phyloP scores from a whole-genome alignment of 441 rosid species.

The Brassica balearica region DNA sequence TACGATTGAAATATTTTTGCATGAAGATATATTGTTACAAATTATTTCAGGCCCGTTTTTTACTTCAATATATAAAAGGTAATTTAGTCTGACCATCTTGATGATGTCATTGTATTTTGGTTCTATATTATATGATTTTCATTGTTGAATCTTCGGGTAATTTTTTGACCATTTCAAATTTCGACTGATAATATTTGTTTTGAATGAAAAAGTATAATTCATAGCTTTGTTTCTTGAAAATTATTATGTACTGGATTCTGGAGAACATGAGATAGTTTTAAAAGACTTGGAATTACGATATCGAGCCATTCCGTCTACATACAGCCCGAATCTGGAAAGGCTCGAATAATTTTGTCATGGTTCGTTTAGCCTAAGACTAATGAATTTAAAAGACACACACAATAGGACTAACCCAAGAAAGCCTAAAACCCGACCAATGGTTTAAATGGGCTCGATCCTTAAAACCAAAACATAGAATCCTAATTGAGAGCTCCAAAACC shows the following conservation, averaged over 20 bases:
- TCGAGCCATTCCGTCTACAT: neutral
- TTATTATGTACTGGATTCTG: neutral
- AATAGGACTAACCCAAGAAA: no score
- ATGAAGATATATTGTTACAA: slow-evolving; percentile 1
- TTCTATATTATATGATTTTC: neutral
- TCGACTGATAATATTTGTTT: neutral
- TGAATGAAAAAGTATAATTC: neutral
- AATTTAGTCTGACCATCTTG: neutral
- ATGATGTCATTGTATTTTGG: neutral
- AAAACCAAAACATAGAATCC: neutral
- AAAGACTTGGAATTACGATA: neutral
- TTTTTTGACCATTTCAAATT: neutral
- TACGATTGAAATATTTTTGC: neutral
- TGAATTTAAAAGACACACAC: neutral
- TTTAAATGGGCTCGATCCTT: no score
- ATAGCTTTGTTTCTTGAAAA: neutral
- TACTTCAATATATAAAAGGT: neutral
- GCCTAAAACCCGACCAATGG: no score
- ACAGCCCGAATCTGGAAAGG: neutral
- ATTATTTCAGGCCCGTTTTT: neutral
- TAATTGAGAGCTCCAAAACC: neutral
- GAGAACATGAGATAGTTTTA: neutral
- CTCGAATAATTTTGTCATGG: neutral
- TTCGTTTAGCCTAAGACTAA: neutral
- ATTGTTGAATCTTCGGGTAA: neutral